Evolutionary conservation across 192 early-diverging fungal genomes (phyloP), one percentile per base, ranked within the genome.

Genomic region (Coemansia sp.): DNA sequence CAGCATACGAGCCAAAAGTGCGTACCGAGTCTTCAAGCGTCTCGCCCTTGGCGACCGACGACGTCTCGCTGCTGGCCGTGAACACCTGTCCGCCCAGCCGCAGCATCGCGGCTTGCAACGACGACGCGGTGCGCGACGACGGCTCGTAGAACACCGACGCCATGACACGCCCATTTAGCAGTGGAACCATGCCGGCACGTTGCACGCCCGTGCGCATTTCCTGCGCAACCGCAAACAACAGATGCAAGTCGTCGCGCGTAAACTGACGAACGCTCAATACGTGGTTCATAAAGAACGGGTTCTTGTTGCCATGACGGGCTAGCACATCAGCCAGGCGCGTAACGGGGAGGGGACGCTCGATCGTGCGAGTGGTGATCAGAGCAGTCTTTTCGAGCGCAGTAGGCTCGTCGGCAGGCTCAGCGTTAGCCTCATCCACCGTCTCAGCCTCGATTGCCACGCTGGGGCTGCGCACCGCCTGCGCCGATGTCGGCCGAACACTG

Each of bases 91-190:
- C 97, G 59, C 95, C 97, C 22, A 99, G 84, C 35, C 97, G 87
- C 70, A 83, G 64, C 94, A 98, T 97, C 19, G 97, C 97, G 16
- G 97, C 88, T 75, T 93, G 88, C 81, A 99, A 95, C 6, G 95
- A 98, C 68, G 87, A 89, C 11, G 88, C 89, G 2, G 97, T 99
- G 65, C 97, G 88, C 55, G 95, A 97, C 47, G 92, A 94, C 49
- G 97, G 91, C 84, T 99, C 97, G 67, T 90, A 98, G 85, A 99
- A 99, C 65, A 96, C 93, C 16, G 92, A 90, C 71, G 90, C 91
- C 85, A 99, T 87, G 1, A 97, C 90, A 53, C 94, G 94, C 21
- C 97, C 96, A 47, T 86, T 79, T 47, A 99, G 83, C 51, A 99
- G 62, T 39, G 94, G 90, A 51, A 96, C 84, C 23, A 84, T 80